A percentile compares a stretch with the other conserved stretches of the same genome.
Conservation (phyloP, 1,139 yeast genomes). For the Debaryomyces robertsiae region DNA sequence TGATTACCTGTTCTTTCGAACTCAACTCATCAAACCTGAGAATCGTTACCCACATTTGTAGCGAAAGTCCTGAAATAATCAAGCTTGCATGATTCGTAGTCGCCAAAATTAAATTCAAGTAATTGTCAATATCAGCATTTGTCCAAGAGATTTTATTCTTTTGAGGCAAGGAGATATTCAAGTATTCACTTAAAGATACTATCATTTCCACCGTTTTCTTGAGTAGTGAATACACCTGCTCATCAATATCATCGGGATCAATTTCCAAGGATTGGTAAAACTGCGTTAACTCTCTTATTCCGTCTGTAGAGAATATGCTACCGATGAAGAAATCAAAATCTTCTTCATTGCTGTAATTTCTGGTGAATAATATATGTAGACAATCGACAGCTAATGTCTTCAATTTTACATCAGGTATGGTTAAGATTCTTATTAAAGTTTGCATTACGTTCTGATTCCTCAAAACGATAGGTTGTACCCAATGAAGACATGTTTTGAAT, state of each 20-base stretch:
- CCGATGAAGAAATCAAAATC: slow-evolving; percentile 84
- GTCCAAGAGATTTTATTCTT: slow-evolving; percentile 48
- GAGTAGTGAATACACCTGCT: slow-evolving; percentile 70
- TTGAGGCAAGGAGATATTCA: slow-evolving; percentile 46
- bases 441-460: slow-evolving; percentile 67
- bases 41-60: slow-evolving; percentile 94
- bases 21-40: slow-evolving; percentile 77
- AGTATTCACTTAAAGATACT: slow-evolving; percentile 81
- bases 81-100: slow-evolving; percentile 85
- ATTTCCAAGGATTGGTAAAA: slow-evolving; percentile 66
- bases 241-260: slow-evolving; percentile 80
- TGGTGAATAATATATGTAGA: slow-evolving; percentile 81
- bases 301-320: slow-evolving; percentile 71
- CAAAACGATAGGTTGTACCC: slow-evolving; percentile 83
- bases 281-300: slow-evolving; percentile 63
- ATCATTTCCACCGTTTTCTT: slow-evolving; percentile 94
- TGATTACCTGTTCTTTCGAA: slow-evolving; percentile 49
- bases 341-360: slow-evolving; percentile 67
- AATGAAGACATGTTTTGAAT: slow-evolving; percentile 84
- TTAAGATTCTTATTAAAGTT: slow-evolving; percentile 62
- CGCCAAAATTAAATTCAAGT: slow-evolving; percentile 70
- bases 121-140: slow-evolving; percentile 59
- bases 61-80: slow-evolving; percentile 85
- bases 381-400: slow-evolving; percentile 89
- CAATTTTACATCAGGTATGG: slow-evolving; percentile 62